Evolutionary conservation across 768 basidiomycete genomes (phyloP).

Genomic region (Paxillus involutus): DNA sequence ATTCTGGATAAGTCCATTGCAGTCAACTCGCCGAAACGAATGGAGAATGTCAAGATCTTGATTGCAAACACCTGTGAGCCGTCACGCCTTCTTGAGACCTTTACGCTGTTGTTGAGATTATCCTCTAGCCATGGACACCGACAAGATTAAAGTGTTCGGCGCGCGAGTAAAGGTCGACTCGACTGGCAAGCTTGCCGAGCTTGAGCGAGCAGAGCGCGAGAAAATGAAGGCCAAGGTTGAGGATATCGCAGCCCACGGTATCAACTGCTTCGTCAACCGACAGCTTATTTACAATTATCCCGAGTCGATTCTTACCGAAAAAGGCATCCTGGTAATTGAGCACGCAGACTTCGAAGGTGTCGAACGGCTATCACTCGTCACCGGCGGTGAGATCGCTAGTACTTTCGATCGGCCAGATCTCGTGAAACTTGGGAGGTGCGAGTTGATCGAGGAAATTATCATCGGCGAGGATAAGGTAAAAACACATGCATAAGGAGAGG

Average conservation of each 20-base stretch:
- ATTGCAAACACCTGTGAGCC: constrained; percentile 96
- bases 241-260: constrained; percentile 89
- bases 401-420: constrained; percentile 93
- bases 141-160: constrained; percentile 99
- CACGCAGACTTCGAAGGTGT: constrained; percentile 99
- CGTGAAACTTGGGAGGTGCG: constrained; percentile 90
- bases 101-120: neutral
- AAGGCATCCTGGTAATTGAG: constrained; percentile 94
- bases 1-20: constrained; percentile 96
- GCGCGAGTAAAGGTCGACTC: constrained; percentile 94
- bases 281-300: constrained; percentile 99
- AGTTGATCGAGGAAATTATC: constrained; percentile 97
- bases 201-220: constrained; percentile 95
- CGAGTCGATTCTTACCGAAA: constrained; percentile 91
- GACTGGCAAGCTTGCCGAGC: constrained; percentile 95
- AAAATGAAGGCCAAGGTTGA: constrained; percentile 99
- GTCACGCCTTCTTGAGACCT: neutral
- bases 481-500: neutral
- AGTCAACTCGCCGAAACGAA: constrained; percentile 90
- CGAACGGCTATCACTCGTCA: constrained; percentile 91
- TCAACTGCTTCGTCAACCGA: constrained; percentile 97
- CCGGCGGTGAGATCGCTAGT: constrained; percentile 95
- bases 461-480: constrained; percentile 97
- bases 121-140: constrained; percentile 92
- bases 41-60: constrained; percentile 93